A percentile compares a stretch with the other conserved stretches of the same genome.
Conservation (phyloP, 1,284 basidiomycete genomes). For the Abortiporus biennis region DNA sequence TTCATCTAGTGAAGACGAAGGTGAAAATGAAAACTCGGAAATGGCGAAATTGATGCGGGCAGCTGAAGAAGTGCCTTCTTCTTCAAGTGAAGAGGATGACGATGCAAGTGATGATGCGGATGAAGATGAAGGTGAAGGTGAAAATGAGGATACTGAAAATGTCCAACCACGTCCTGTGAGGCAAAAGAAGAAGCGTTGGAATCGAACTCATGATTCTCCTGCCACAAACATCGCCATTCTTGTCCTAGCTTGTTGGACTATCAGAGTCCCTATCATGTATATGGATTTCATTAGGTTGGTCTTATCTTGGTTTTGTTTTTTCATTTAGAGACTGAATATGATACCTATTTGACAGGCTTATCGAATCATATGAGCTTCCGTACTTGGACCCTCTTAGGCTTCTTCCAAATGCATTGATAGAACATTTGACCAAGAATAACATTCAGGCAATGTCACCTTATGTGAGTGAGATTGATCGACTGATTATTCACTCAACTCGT, state of each 20-base stretch:
- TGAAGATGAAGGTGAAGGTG: slow-evolving; percentile 32
- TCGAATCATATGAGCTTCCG: slow-evolving; percentile 72
- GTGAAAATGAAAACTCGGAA: slow-evolving; percentile 16
- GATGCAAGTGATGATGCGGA: slow-evolving; percentile 44
- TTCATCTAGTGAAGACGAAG: slow-evolving; percentile 21
- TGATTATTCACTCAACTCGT: background rate
- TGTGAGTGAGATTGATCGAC: slow-evolving; percentile 34
- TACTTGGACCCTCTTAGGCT: slow-evolving; percentile 72
- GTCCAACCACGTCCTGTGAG: too few relatives aligned
- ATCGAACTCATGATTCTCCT: slow-evolving; percentile 42
- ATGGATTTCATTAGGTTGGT: slow-evolving; percentile 65
- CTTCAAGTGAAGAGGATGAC: slow-evolving; percentile 18
- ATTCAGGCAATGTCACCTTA: slow-evolving; percentile 61
- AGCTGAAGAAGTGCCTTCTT: slow-evolving; percentile 13
- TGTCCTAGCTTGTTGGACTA: slow-evolving; percentile 69
- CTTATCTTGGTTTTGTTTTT: background rate
- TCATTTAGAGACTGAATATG: background rate
- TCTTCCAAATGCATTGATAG: slow-evolving; percentile 59
- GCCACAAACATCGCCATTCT: slow-evolving; percentile 61
- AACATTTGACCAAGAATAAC: slow-evolving; percentile 66
- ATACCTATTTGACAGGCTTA: slow-evolving; percentile 37
- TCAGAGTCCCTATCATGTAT: slow-evolving; percentile 72
- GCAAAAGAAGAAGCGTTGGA: slow-evolving; percentile 12
- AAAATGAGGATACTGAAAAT: slow-evolving; percentile 14
- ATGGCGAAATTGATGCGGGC: slow-evolving; percentile 10